A percentile compares a stretch with the other conserved stretches of the same genome.
Conservation (phyloP, 169 alveolate species). For the Eimeria falciformis region DNA sequence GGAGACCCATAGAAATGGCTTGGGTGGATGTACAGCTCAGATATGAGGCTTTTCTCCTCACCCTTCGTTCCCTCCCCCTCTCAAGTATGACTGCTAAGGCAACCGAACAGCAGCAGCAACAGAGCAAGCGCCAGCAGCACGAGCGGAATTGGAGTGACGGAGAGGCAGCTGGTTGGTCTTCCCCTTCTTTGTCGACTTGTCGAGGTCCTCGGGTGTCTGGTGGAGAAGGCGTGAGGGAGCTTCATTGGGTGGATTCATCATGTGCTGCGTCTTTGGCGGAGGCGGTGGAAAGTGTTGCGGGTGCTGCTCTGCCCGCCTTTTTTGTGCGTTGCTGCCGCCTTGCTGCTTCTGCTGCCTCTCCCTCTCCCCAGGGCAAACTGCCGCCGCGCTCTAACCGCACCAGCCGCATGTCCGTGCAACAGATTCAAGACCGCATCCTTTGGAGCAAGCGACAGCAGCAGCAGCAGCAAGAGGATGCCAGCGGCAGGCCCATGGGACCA, state of each 20-base stretch:
- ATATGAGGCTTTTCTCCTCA: conserved; percentile 47
- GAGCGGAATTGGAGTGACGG: neutral
- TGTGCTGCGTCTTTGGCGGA: conserved; percentile 45
- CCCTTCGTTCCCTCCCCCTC: conserved; percentile 56
- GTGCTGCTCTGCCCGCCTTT: conserved; percentile 44
- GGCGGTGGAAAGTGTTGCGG: conserved; percentile 55
- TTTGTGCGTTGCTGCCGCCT: conserved; percentile 71
- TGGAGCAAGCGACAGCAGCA: conserved; percentile 65
- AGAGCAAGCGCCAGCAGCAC: neutral
- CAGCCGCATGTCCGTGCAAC: conserved; percentile 55
- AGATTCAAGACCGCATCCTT: conserved; percentile 14
- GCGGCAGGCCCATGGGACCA: neutral
- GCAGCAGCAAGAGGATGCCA: conserved; percentile 32
- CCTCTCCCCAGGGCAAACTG: neutral
- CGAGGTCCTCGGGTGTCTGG: neutral
- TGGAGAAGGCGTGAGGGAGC: neutral
- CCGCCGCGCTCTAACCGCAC: conserved; percentile 21
- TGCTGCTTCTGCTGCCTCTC: conserved; percentile 66
- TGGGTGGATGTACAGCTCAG: conserved; percentile 58
- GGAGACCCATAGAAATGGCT: conserved; percentile 24
- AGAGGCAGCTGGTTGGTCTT: neutral
- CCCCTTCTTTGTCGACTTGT: neutral
- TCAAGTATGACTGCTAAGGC: neutral
- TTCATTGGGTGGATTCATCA: conserved; percentile 31
- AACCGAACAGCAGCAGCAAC: neutral